phyloP scores from a whole-genome alignment of 2,329 filamentous ascomycete genomes.

The Geoglossum cookeanum region DNA sequence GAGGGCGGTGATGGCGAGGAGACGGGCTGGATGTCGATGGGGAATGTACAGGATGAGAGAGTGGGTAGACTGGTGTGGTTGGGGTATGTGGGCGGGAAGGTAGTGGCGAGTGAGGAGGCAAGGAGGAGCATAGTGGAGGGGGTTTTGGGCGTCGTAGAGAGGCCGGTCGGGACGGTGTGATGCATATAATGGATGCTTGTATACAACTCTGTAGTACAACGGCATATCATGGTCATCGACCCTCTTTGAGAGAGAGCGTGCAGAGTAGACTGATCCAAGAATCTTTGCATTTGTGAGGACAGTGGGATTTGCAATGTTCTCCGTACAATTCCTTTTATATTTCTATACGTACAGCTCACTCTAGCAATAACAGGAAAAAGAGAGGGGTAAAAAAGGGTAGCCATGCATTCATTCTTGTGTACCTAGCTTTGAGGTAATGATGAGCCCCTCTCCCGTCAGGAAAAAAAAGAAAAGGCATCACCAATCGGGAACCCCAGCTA shows the following conservation, averaged over 20 bases:
- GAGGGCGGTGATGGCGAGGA: constrained; percentile 16
- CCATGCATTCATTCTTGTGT: too few relatives aligned
- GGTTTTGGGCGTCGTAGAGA: constrained; percentile 68
- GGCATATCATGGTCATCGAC: too few relatives aligned
- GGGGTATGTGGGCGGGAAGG: constrained; percentile 71
- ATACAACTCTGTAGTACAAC: too few relatives aligned
- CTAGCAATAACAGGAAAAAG: neutral
- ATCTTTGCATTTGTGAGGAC: neutral
- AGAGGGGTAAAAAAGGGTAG: too few relatives aligned
- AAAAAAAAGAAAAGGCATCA: too few relatives aligned
- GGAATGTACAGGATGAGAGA: constrained; percentile 57
- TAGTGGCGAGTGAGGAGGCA: constrained; percentile 68
- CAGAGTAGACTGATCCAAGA: constrained; percentile 47
- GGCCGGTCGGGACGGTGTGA: constrained; percentile 64
- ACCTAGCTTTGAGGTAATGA: too few relatives aligned
- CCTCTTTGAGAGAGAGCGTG: constrained; percentile 14
- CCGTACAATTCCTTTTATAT: neutral
- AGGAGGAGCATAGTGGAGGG: constrained; percentile 71
- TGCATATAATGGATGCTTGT: too few relatives aligned
- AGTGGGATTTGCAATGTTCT: neutral
- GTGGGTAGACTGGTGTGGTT: constrained; percentile 71
- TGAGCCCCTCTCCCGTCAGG: too few relatives aligned
- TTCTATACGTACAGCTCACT: neutral
- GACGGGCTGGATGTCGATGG: constrained; percentile 34
- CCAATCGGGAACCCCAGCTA: constrained; percentile 17